phyloP scores from a whole-genome alignment of 768 basidiomycete species.

The Imleria badia region DNA sequence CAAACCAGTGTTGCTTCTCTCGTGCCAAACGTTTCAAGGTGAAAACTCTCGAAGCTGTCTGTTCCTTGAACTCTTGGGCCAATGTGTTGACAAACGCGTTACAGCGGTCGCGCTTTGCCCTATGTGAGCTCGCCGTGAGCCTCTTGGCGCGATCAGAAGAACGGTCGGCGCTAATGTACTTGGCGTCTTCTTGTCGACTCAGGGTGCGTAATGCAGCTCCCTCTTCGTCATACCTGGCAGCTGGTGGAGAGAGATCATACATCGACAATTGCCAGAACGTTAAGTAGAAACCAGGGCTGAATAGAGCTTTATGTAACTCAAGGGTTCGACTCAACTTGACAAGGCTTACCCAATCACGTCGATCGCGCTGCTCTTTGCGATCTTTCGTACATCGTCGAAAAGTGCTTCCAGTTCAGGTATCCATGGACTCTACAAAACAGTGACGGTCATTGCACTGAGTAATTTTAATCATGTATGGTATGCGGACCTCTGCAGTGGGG shows the following conservation, averaged over 20 bases:
- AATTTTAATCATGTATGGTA: conserved; percentile 1
- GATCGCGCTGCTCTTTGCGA: conserved; percentile 64
- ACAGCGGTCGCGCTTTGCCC: conserved; percentile 64
- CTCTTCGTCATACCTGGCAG: conserved; percentile 77
- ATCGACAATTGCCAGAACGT: conserved; percentile 97
- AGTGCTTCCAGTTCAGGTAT: conserved; percentile 67
- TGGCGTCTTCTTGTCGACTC: conserved; percentile 67
- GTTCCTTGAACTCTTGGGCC: conserved; percentile 72
- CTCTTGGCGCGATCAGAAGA: conserved; percentile 65
- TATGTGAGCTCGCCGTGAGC: conserved; percentile 54
- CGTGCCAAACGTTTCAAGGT: conserved; percentile 74
- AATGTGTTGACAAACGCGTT: conserved; percentile 58
- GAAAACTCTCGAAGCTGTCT: conserved; percentile 66
- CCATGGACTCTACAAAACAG: conserved; percentile 63
- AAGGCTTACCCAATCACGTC: conserved; percentile 69
- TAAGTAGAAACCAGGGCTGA: conserved; percentile 86
- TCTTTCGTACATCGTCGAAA: conserved; percentile 72
- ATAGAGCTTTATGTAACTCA: conserved; percentile 6
- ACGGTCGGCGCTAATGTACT: conserved; percentile 64
- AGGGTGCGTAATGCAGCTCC: conserved; percentile 56
- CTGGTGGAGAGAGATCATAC: conserved; percentile 83
- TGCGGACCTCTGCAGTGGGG: conserved; percentile 26
- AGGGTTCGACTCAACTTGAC: not conserved
- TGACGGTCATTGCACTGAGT: conserved; percentile 1
- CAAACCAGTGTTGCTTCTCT: conserved; percentile 84